Evolutionary conservation across 2,329 filamentous ascomycete species (phyloP), one percentile per base, ranked within the genome.

Genomic region (Zymoseptoria pseudotritici): DNA sequence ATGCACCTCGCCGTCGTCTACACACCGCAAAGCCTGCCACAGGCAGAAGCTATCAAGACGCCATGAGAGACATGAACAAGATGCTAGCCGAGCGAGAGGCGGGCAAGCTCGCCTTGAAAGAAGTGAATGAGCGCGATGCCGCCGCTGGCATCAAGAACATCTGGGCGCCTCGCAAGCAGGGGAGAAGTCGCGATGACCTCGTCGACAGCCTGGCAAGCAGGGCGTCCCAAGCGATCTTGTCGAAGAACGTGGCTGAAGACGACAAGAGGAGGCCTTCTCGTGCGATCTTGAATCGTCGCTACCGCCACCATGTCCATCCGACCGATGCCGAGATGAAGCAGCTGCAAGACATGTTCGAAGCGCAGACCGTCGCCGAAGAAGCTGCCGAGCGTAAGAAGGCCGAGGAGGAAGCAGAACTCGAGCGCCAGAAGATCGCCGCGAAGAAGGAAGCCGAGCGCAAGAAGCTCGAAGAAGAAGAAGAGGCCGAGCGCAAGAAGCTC

Each of bases 71-170:
- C 13, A 54, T 65, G 24, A 52, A 62, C 8, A 52, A 53, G 10
- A 61, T 55, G 50, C 36, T 46, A n/a, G 36, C 36, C 36, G 36
- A 46, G 13, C 36, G 36, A 11, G 36, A 46, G 36, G 17, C 13
- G 13, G 36, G 36, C 4, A 46, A n/a, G 17, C 36, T n/a, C 6
- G 59, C 61, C 31, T 55, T 59, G 53, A 53, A 59, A 26, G 54
- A 56, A 20, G 56, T 56, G 24, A 60, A 63, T 49, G 62, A 64
- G 55, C 52, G 55, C 10, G 22, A 57, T 17, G 56, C 64, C 53
- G 55, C 64, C 36, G 62, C 59, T 31, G 52, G 53, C 10, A 20
- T 60, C 19, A 53, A 61, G 11, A 49, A 61, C 17, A 60, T 53
- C 31, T 53, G 60, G 26, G 54, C 59, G 50, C 56, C 61, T 10